Evolutionary conservation across 1,139 yeast species (phyloP), one percentile per base, ranked within the genome.

Genomic region (Yamadazyma aaseri): DNA sequence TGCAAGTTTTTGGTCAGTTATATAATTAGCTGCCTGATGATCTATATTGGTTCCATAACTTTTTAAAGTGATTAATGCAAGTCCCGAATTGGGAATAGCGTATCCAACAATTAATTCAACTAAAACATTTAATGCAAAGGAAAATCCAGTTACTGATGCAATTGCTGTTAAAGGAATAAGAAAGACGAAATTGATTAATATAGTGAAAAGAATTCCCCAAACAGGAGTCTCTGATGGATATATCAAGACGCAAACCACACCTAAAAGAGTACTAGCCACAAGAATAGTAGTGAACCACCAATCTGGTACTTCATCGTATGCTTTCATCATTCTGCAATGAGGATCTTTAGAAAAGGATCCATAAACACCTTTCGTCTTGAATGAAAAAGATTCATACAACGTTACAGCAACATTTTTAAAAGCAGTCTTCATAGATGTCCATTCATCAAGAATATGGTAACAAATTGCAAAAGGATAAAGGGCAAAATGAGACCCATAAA

Each of bases 21-120:
- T 62, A 53, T 72, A 79, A 46, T 64, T 66, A 28, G 76, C 75
- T n/a, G 84, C 81, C 53, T 79, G 84, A 5, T 72, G 73, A 52
- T 72, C 77, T 41, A 77, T 75, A 50, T 76, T 78, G 40, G 71
- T 69, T 12, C 84, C 85, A 42, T 67, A 69, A 4, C 81, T 76
- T 50, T 79, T 79, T 45, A 78, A 60, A 9, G 76, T 67, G 67
- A 75, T 78, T 41, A 78, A 57, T 1, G 85, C 85, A 33, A 66
- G 59, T 20, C 81, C 81, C 30, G 79, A 76, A 34, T 82, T 82
- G 12, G 84, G 85, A 18, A 79, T 48, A 1, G 81, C 79, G 44
- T 78, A 77, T 11, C 86, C 86, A 25, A 76, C 66, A 37, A 80
- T 70, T 45, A 80, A 59, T 51, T 79, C 84, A 22, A 76, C 79